Evolutionary conservation across 805 yeast species (phyloP).

Genomic region (Pichia californica): DNA sequence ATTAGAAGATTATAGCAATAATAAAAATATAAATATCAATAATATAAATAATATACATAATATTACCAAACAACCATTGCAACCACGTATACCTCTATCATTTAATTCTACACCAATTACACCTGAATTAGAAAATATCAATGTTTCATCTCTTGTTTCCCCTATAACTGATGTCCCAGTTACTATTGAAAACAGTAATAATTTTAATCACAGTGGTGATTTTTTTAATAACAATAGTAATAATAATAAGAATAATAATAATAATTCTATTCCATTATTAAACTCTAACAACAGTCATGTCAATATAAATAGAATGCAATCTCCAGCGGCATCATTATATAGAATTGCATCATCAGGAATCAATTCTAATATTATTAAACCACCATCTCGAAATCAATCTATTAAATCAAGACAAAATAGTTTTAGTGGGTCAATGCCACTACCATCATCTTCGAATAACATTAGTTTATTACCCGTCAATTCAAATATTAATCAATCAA

Average conservation of each 20-base stretch:
- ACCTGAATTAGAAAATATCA: too few relatives aligned
- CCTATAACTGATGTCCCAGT: too few relatives aligned
- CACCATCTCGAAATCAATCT: conserved; percentile 25
- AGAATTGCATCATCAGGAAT: conserved; percentile 27
- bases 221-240: background rate
- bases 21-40: too few relatives aligned
- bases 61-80: background rate
- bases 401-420: conserved; percentile 14
- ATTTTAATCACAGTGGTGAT: too few relatives aligned
- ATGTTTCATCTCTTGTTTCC: too few relatives aligned
- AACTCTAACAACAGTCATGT: too few relatives aligned
- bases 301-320: conserved; percentile 11
- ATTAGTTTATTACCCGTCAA: too few relatives aligned
- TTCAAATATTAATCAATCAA: too few relatives aligned
- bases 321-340: conserved; percentile 30
- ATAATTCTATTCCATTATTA: conserved; percentile 13
- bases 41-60: background rate
- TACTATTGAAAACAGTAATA: too few relatives aligned
- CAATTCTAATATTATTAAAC: conserved; percentile 23
- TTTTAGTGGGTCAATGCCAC: conserved; percentile 3
- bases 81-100: too few relatives aligned
- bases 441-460: background rate
- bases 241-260: background rate
- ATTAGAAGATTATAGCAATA: too few relatives aligned
- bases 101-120: too few relatives aligned